Evolutionary conservation across 169 alveolate genomes (phyloP), one percentile per base, ranked within the genome.

Genomic region (Toxoplasma gondii): DNA sequence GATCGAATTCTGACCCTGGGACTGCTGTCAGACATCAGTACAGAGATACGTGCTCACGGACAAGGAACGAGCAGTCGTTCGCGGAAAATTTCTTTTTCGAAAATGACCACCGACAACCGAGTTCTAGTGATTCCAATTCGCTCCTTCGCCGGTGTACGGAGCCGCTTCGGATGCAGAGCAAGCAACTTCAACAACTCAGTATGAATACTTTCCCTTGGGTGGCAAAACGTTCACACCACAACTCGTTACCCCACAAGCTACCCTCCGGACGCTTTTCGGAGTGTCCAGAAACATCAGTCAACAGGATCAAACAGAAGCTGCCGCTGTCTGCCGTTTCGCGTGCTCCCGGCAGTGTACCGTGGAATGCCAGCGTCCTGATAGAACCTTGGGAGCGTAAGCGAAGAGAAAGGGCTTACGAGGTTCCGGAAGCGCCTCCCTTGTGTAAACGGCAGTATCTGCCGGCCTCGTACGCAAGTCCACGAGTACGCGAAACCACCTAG

Each of bases 301-400:
- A 24, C 78, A 64, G 34, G n/a, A 64, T 31, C 29, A 29, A 64
- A 29, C 0, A 10, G 27, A 64, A 64, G 1, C 69, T 24, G 69
- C 36, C 78, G 36, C 78, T 64, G 34, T 64, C 78, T 64, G 78
- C 58, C 0, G 58, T 17, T 49, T 49, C 58, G 22, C 58, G 12
- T 49, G 0, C 78, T 24, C 78, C 78, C 7, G 78, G 78, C 16
- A 29, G 34, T 64, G 78, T 64, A 24, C 87, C 87, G 87, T 78
- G 87, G 87, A 78, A 78, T 24, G 44, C 87, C 27, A 78, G 87
- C 87, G 87, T 78, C 34, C 87, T 78, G 45, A 78, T 78, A 53
- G 87, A 78, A 27, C 87, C 87, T 19, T 78, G 87, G 87, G 87
- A 78, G 45, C 87, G 87, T 34, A 78, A 78, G 87, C 87, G 19